Evolutionary conservation across 2,329 filamentous ascomycete species (phyloP), one percentile per base, ranked within the genome.

Genomic region (Colletotrichum shisoi): DNA sequence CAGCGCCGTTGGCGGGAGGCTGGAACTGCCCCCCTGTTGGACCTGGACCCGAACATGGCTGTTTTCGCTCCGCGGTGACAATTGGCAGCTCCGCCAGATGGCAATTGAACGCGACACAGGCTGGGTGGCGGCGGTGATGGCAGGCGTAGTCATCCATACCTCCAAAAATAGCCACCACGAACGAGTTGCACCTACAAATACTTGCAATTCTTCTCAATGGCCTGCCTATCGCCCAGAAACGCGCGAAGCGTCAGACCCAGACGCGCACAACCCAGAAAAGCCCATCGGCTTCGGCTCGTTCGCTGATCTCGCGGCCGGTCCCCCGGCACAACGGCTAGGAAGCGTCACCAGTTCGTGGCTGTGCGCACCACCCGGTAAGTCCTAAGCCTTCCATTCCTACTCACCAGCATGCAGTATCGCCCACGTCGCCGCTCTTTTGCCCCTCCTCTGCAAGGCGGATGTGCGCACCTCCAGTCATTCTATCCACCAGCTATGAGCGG

Each of bases 271-370:
- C 42, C 11, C n/a, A 12, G 15, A n/a, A 48, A 56, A 19, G 12
- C 52, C 34, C 48, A 34, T 21, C 27, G 48, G 31, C 42, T 61
- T 31, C 44, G 44, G 61, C 48, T 52, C 39, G n/a, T 49, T 61
- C 49, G 57, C 57, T 51, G 39, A 61, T 17, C 37, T 42, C 27
- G 31, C 39, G 11, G 34, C 37, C 15, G 21, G 54, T 39, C 52
- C 62, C 62, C 45, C 56, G 27, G 39, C 37, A 40, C 4, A 51
- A 51, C 48, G 21, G 11, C 53, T 17, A 15, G 13, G 5, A 48
- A 57, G 45, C 63, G 59, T 58, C 63, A 40, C 63, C 60, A 49
- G 21, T 34, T 34, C n/a, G 63, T 67, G 63, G 60, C 63, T 63
- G 53, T 63, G 60, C 48, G 60, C 40, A 45, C 40, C 40, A 27